A percentile compares a stretch with the other conserved stretches of the same genome.
Evolutionary conservation across 2,329 filamentous ascomycete genomes (phyloP).

Genomic region (Tolypocladium ophioglossoides): DNA sequence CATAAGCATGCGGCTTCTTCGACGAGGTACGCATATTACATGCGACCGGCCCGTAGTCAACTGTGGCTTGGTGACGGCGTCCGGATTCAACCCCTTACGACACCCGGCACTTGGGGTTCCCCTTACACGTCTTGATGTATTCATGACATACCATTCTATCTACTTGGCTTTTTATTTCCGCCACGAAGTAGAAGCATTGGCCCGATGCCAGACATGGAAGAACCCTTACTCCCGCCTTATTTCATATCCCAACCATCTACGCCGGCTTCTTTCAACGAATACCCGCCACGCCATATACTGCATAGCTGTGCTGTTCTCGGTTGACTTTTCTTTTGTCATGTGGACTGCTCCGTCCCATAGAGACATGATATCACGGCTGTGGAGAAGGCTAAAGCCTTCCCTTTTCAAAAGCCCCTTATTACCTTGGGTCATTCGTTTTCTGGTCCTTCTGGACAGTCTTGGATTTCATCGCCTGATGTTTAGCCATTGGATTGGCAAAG

Average conservation of each 20-base stretch:
- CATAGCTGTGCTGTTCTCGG: not conserved
- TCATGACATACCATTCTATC: not conserved
- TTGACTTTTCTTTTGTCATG: not conserved
- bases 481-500: not conserved
- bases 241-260: not conserved
- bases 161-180: not conserved
- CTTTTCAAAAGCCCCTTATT: not conserved
- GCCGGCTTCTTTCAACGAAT: not conserved
- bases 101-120: not conserved
- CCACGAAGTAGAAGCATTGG: not conserved
- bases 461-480: not conserved
- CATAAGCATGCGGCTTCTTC: conserved; percentile 23
- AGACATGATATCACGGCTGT: not conserved
- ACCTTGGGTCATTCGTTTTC: not conserved
- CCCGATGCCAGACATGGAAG: not conserved
- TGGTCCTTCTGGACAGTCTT: not conserved
- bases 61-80: not conserved
- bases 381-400: not conserved
- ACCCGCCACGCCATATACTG: not conserved
- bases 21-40: not conserved
- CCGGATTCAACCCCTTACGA: not conserved
- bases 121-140: not conserved
- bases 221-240: not conserved
- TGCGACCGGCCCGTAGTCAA: not conserved
- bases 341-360: not conserved